Conservation (phyloP, 2,329 filamentous ascomycete species). For the Cladophialophora exuberans region DNA sequence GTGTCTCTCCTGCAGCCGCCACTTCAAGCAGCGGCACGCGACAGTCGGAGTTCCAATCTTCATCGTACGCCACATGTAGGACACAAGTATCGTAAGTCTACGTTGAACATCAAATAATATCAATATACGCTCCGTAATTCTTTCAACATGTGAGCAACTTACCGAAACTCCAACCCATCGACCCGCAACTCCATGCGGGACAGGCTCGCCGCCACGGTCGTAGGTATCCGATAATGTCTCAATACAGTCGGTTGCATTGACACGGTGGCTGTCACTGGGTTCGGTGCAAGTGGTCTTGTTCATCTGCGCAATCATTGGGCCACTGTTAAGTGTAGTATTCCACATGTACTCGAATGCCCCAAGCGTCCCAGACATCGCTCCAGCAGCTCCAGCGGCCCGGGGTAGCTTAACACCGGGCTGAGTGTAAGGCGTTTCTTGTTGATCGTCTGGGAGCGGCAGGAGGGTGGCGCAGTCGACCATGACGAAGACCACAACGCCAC, state of each 20-base stretch:
- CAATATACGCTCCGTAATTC: not conserved
- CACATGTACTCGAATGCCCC: slow-evolving; percentile 15
- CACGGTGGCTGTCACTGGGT: not conserved
- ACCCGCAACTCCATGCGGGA: not conserved
- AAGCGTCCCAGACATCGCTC: no score
- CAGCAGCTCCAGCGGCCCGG: slow-evolving; percentile 1
- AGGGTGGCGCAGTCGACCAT: slow-evolving; percentile 12
- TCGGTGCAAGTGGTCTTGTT: not conserved
- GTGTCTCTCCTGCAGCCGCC: slow-evolving; percentile 9
- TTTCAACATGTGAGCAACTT: not conserved
- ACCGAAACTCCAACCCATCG: not conserved
- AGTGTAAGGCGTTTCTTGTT: slow-evolving; percentile 7
- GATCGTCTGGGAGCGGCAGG: slow-evolving; percentile 3
- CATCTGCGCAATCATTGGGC: not conserved
- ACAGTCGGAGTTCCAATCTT: slow-evolving; percentile 4
- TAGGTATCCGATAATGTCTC: not conserved
- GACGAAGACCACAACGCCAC: slow-evolving; percentile 15
- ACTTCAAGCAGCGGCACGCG: slow-evolving; percentile 10
- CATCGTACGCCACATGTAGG: slow-evolving; percentile 9
- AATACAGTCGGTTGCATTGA: slow-evolving; percentile 6
- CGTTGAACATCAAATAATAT: not conserved
- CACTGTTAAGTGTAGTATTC: not conserved
- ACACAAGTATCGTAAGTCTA: not conserved
- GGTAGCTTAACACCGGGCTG: slow-evolving; percentile 8
- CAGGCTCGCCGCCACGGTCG: not conserved